These are phyloP conservation scores for Dictyostelium firmibasis DNA, from an alignment of 78 protist genomes.

Conservation along the genomic window DNA sequence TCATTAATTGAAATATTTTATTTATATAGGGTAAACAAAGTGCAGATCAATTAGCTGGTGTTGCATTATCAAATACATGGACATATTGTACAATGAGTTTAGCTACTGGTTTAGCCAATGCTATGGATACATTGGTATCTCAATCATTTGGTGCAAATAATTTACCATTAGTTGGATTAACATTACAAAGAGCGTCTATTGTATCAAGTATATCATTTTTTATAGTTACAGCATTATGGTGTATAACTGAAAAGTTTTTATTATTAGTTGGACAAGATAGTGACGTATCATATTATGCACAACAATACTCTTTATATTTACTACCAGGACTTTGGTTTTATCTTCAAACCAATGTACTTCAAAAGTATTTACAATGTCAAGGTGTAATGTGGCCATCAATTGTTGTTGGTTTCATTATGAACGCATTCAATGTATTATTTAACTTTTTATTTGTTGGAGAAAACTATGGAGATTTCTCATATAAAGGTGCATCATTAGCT, in stretches of 20 bases:
- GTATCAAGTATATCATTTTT: neutral
- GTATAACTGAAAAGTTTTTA: conserved; percentile 27
- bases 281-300: neutral
- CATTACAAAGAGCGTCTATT: conserved; percentile 48
- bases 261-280: conserved; percentile 7
- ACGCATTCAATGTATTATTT: conserved; percentile 46
- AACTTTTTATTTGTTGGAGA: conserved; percentile 30
- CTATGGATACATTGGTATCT: conserved; percentile 52
- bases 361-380: conserved; percentile 73
- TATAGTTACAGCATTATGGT: conserved; percentile 18
- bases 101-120: conserved; percentile 45
- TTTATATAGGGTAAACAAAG: neutral
- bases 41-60: conserved; percentile 45
- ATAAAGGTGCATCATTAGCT: conserved; percentile 25
- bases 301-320: conserved; percentile 35
- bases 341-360: conserved; percentile 1
- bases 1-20: neutral
- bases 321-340: conserved; percentile 67
- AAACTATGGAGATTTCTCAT: conserved; percentile 10
- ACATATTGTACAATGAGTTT: conserved; percentile 58
- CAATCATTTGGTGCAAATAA: conserved; percentile 69
- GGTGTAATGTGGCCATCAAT: conserved; percentile 76
- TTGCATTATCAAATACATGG: conserved; percentile 75
- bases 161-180: conserved; percentile 30
- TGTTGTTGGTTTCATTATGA: conserved; percentile 35